phyloP scores from a whole-genome alignment of 805 yeast genomes.

The Naumovozyma baii region DNA sequence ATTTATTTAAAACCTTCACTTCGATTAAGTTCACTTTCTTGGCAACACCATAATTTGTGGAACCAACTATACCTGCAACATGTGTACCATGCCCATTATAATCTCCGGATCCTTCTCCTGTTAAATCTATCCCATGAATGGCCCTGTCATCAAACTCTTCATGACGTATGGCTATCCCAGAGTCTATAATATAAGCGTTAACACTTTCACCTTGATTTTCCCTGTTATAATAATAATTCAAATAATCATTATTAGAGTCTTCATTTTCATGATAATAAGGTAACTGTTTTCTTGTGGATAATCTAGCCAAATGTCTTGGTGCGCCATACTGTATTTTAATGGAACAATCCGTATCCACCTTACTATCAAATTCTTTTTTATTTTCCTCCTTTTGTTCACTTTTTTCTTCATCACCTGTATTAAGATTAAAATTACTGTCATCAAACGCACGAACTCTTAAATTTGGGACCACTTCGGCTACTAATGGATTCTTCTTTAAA shows the following conservation, averaged over 20 bases:
- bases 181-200: conserved; percentile 70
- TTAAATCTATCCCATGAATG: conserved; percentile 48
- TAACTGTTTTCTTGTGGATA: conserved; percentile 41
- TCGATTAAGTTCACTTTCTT: conserved; percentile 57
- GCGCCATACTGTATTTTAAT: conserved; percentile 34
- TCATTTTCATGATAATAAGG: conserved; percentile 21
- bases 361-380: conserved; percentile 4
- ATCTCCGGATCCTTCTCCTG: conserved; percentile 57
- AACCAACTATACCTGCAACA: conserved; percentile 82
- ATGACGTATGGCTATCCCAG: conserved; percentile 60
- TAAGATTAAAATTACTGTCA: conserved; percentile 8
- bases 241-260: conserved; percentile 16
- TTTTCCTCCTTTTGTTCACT: conserved; percentile 8
- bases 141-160: conserved; percentile 61
- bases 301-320: conserved; percentile 59
- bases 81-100: conserved; percentile 84
- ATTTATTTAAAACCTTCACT: conserved; percentile 59
- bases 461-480: conserved; percentile 64
- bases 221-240: conserved; percentile 41
- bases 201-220: conserved; percentile 47
- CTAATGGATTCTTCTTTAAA: conserved; percentile 48
- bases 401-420: background rate
- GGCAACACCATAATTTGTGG: conserved; percentile 73
- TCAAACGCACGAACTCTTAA: conserved; percentile 48
- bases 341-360: background rate